Conservation (phyloP, 2,329 filamentous ascomycete genomes). For the Penicillium frequentans region DNA sequence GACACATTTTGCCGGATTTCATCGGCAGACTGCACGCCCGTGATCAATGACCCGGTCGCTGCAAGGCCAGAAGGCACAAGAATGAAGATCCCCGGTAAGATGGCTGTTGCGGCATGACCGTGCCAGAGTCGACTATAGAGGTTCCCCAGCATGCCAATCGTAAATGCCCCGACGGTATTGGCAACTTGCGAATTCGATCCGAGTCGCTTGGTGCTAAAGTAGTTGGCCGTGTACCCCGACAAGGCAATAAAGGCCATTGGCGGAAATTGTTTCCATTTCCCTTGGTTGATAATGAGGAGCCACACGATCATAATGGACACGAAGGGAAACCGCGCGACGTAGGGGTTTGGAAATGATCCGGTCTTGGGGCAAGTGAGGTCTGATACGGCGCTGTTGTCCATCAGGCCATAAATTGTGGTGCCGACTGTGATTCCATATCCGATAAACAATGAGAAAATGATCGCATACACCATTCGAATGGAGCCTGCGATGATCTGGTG, state of each 20-base stretch:
- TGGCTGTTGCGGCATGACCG: conserved; percentile 77
- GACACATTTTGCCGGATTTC: conserved; percentile 44
- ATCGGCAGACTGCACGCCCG: conserved; percentile 56
- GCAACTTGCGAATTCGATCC: conserved; percentile 71
- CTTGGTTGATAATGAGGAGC: conserved; percentile 76
- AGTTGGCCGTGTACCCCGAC: conserved; percentile 66
- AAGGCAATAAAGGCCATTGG: conserved; percentile 73
- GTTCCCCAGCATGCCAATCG: conserved; percentile 74
- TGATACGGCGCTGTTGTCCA: conserved; percentile 55
- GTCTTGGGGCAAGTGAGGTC: conserved; percentile 44
- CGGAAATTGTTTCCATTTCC: conserved; percentile 74
- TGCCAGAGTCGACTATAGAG: conserved; percentile 70
- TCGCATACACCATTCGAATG: conserved; percentile 43
- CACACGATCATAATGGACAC: conserved; percentile 72
- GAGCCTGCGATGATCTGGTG: conserved; percentile 68
- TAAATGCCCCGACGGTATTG: conserved; percentile 73
- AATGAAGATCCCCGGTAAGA: conserved; percentile 81
- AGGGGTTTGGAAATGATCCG: conserved; percentile 33
- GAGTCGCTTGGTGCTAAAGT: conserved; percentile 51
- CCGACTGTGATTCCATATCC: conserved; percentile 70
- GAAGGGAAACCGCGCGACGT: conserved; percentile 63
- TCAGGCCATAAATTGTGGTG: conserved; percentile 59
- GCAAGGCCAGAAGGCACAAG: conserved; percentile 61
- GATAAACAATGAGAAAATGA: conserved; percentile 69
- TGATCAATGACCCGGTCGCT: conserved; percentile 56